Conservation (phyloP, 495 filamentous ascomycete species). For the Podospora conica region DNA sequence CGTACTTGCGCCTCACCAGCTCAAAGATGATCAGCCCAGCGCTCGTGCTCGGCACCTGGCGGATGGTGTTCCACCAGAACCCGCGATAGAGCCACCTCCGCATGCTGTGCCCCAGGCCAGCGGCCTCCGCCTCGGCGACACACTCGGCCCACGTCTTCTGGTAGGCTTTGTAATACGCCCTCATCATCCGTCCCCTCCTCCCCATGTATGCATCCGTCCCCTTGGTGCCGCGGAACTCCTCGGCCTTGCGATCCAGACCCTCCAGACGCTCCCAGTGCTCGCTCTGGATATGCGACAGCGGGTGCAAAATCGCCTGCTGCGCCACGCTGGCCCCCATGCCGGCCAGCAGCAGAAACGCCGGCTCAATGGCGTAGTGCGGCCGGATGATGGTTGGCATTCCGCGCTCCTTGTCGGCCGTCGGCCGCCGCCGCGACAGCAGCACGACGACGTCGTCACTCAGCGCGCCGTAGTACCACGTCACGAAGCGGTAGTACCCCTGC, state of each 20-base stretch:
- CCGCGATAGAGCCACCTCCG: conserved; percentile 68
- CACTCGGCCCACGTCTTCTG: conserved; percentile 69
- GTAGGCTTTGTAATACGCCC: conserved; percentile 69
- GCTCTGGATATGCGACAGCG: conserved; percentile 65
- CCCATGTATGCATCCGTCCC: conserved; percentile 18
- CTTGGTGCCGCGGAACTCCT: conserved; percentile 38
- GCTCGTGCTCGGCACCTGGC: conserved; percentile 82
- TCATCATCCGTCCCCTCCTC: conserved; percentile 48
- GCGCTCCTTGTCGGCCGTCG: conserved; percentile 16
- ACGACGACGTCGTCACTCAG: conserved; percentile 39
- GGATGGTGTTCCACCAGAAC: conserved; percentile 66
- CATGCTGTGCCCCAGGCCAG: conserved; percentile 57
- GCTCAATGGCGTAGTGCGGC: conserved; percentile 82
- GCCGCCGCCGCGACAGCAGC: conserved; percentile 36
- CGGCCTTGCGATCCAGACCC: conserved; percentile 58
- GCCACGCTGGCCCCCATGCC: conserved; percentile 68
- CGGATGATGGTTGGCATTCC: conserved; percentile 52
- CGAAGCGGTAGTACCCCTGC: conserved; percentile 75
- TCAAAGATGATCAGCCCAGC: conserved; percentile 89
- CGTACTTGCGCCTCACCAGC: conserved; percentile 74
- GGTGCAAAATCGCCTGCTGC: conserved; percentile 76
- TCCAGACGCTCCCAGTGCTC: conserved; percentile 75
- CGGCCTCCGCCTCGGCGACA: conserved; percentile 51
- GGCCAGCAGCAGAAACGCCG: conserved; percentile 69
- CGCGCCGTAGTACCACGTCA: conserved; percentile 70